A percentile compares a stretch with the other conserved stretches of the same genome.
These are phyloP conservation scores for Yamadazyma laniorum DNA, from an alignment of 805 yeast genomes.

Conservation along the genomic window DNA sequence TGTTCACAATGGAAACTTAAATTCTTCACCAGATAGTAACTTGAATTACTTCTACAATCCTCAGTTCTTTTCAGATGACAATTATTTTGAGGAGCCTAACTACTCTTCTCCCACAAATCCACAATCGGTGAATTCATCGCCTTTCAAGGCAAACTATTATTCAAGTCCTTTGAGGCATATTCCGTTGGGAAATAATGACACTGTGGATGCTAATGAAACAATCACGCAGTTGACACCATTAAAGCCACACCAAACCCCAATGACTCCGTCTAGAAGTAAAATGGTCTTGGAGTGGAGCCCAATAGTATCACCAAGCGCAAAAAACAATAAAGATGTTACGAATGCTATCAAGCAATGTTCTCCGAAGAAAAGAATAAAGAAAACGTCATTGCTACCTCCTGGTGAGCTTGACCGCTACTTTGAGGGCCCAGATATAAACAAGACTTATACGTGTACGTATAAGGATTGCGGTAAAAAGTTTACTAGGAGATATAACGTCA, in stretches of 20 bases:
- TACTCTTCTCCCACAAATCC: conserved; percentile 26
- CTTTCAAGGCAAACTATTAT: conserved; percentile 20
- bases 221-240: conserved; percentile 41
- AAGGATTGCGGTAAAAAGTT: conserved; percentile 79
- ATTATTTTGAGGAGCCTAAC: conserved; percentile 7
- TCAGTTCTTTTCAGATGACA: conserved; percentile 38
- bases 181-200: conserved; percentile 26
- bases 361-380: conserved; percentile 48
- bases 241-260: conserved; percentile 28
- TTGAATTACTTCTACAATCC: conserved; percentile 32
- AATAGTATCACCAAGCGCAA: conserved; percentile 37
- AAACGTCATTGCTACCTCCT: conserved; percentile 75
- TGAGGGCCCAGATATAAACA: conserved; percentile 73
- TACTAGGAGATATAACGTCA: conserved; percentile 83
- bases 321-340: conserved; percentile 20
- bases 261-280: conserved; percentile 33
- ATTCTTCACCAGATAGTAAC: not conserved
- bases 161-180: conserved; percentile 17
- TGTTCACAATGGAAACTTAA: conserved; percentile 24
- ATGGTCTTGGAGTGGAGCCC: conserved; percentile 44
- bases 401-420: conserved; percentile 86
- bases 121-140: conserved; percentile 30
- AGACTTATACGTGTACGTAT: conserved; percentile 70
- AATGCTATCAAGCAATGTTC: conserved; percentile 46
- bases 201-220: conserved; percentile 40